Percentiles rank a stretch among this genome's conserved stretches.
phyloP scores from a whole-genome alignment of 2,329 filamentous ascomycete genomes.

The Pseudogymnoascus sp. region DNA sequence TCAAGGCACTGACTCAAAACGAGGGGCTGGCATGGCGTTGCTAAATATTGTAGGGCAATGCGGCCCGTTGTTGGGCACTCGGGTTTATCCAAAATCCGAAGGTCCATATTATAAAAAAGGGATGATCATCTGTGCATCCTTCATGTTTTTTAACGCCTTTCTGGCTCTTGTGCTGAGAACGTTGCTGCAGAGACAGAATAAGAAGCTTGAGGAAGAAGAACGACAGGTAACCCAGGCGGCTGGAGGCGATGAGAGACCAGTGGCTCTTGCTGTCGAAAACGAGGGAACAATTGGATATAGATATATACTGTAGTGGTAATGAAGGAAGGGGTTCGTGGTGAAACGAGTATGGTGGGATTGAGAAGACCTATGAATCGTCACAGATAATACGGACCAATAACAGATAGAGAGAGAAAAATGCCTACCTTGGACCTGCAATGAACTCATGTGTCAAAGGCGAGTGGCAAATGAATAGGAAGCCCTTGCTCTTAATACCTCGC shows the following conservation, averaged over 20 bases:
- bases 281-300: neutral
- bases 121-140: slow-evolving; percentile 50
- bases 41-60: slow-evolving; percentile 60
- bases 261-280: neutral
- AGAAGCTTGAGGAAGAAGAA: slow-evolving; percentile 42
- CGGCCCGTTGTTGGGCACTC: slow-evolving; percentile 55
- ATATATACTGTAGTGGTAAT: neutral
- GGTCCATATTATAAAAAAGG: slow-evolving; percentile 45
- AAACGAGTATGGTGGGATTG: neutral
- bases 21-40: slow-evolving; percentile 59
- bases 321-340: no score
- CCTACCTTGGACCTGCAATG: neutral
- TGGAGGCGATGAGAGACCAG: neutral
- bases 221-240: neutral
- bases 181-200: slow-evolving; percentile 52
- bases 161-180: slow-evolving; percentile 46
- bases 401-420: neutral
- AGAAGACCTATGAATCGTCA: neutral
- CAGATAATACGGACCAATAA: neutral
- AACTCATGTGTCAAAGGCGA: neutral
- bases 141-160: slow-evolving; percentile 52
- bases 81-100: slow-evolving; percentile 46
- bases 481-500: neutral
- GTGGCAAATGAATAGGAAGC: neutral
- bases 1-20: slow-evolving; percentile 59